These are phyloP conservation scores for Nakazawaea populi DNA, from an alignment of 805 yeast genomes.

Conservation along the genomic window DNA sequence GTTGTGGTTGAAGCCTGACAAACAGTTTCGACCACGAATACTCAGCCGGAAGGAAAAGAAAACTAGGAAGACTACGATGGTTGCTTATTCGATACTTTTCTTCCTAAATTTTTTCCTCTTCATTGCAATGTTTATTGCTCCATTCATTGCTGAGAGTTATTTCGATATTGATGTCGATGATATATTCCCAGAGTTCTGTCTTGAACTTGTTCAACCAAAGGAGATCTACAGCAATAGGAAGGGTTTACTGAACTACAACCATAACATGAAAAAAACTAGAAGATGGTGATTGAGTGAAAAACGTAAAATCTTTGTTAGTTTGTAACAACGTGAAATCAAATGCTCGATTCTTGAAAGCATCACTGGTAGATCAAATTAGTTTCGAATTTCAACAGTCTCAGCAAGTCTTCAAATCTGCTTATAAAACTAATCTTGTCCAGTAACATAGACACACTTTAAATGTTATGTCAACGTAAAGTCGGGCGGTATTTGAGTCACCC, in stretches of 20 bases:
- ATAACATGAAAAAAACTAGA: constrained; percentile 4
- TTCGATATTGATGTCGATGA: constrained; percentile 33
- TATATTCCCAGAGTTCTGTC: constrained; percentile 32
- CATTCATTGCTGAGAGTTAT: constrained; percentile 28
- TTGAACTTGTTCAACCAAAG: constrained; percentile 39
- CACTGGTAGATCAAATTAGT: too few relatives aligned
- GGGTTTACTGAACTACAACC: constrained; percentile 28
- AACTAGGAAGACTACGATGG: constrained; percentile 29
- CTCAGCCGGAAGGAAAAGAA: constrained; percentile 37
- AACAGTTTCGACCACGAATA: constrained; percentile 42
- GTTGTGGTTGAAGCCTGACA: constrained; percentile 60
- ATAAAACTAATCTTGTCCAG: too few relatives aligned
- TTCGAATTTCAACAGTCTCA: too few relatives aligned
- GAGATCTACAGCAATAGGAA: constrained; percentile 21
- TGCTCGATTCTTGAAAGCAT: too few relatives aligned
- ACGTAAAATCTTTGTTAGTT: too few relatives aligned
- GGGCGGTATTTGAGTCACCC: too few relatives aligned
- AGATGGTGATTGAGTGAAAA: background rate
- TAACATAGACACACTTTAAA: too few relatives aligned
- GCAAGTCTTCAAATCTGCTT: too few relatives aligned
- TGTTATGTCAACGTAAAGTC: too few relatives aligned
- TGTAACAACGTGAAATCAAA: too few relatives aligned
- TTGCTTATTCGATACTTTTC: constrained; percentile 30
- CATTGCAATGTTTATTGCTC: constrained; percentile 31
- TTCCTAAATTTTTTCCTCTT: constrained; percentile 23